Evolutionary conservation across 352 stramenopile genomes (phyloP), one percentile per base, ranked within the genome.

Genomic region (Phytophthora macrochlamydospora): DNA sequence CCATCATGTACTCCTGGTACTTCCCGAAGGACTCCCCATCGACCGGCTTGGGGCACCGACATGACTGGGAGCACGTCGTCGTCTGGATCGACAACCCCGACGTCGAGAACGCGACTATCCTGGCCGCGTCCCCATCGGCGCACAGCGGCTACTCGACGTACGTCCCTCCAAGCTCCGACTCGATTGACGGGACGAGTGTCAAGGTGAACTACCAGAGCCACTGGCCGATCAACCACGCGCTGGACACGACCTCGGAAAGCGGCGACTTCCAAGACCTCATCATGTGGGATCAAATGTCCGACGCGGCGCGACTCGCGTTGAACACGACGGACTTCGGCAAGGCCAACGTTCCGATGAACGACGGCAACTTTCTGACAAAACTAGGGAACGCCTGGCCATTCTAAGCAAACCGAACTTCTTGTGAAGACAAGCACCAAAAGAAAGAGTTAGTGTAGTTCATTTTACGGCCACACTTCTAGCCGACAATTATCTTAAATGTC

Each of bases 321-420:
- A 62, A 70, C 38, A 70, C 37, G 8, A 52, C 49, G 2, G 30
- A 35, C 38, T 65, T 65, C 18, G 57, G 49, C 8, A 65, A 53
- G 33, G 67, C 67, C 9, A 74, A 67, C 24, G 61, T 74, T 38
- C 61, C 67, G 3, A 74, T 74, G 67, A 74, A 74, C 28, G 67
- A 74, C 45, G 67, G 67, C 31, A 74, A 67, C 51, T 74, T 74
- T 18, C 37, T 67, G 32, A 54, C 35, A 11, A 74, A 74, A 50
- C 43, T 74, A 38, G 61, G 29, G 8, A 69, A 70, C 7, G 51
- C 66, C 51, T 59, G 53, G 29, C 38, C 48, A 12, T 65, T 62
- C 33, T 62, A 51, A 40, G 14, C 28, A 24, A 24, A 24, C 18
- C 18, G 18, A 24, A 24, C 18, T 24, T 24, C 18, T 24, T 24